Percentiles rank a stretch among this genome's conserved stretches.
phyloP scores from a whole-genome alignment of 169 alveolate species.

The Eimeria necatrix region DNA sequence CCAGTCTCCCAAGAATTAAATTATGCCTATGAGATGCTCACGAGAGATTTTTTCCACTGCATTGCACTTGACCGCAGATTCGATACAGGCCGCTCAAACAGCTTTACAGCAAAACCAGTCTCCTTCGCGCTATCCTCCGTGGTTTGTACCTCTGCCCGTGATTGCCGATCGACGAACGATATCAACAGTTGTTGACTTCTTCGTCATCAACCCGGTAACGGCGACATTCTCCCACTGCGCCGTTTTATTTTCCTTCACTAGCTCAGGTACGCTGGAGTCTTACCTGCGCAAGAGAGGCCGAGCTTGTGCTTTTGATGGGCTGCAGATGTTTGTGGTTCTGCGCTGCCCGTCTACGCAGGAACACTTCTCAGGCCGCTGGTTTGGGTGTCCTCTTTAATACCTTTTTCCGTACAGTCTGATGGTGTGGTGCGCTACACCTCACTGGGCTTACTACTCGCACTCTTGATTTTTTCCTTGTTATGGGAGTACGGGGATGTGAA shows the following conservation, averaged over 20 bases:
- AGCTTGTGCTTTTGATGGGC: background rate
- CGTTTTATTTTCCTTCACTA: slow-evolving; percentile 60
- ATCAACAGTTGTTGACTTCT: slow-evolving; percentile 68
- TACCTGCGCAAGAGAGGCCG: background rate
- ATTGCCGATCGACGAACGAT: slow-evolving; percentile 65
- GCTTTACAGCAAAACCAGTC: slow-evolving; percentile 65
- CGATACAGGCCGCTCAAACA: slow-evolving; percentile 16
- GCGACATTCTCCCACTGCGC: slow-evolving; percentile 60
- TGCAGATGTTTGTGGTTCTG: background rate
- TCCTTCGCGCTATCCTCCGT: slow-evolving; percentile 69
- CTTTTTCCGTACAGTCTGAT: slow-evolving; percentile 26
- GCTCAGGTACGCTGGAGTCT: slow-evolving; percentile 54
- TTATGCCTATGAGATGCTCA: no score
- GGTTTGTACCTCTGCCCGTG: slow-evolving; percentile 64
- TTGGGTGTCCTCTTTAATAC: slow-evolving; percentile 28
- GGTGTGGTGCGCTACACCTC: slow-evolving; percentile 44
- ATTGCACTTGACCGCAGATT: slow-evolving; percentile 32
- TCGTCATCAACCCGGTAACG: slow-evolving; percentile 50
- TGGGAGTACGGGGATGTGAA: slow-evolving; percentile 42
- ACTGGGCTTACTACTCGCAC: background rate
- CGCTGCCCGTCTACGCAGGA: slow-evolving; percentile 31
- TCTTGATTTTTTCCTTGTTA: background rate
- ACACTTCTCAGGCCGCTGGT: slow-evolving; percentile 48
- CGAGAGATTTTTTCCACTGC: no score
- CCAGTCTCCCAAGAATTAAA: no score